Base-by-base conservation (phyloP, 768 basidiomycete species). In the Hygrocybe coccinea region DNA sequence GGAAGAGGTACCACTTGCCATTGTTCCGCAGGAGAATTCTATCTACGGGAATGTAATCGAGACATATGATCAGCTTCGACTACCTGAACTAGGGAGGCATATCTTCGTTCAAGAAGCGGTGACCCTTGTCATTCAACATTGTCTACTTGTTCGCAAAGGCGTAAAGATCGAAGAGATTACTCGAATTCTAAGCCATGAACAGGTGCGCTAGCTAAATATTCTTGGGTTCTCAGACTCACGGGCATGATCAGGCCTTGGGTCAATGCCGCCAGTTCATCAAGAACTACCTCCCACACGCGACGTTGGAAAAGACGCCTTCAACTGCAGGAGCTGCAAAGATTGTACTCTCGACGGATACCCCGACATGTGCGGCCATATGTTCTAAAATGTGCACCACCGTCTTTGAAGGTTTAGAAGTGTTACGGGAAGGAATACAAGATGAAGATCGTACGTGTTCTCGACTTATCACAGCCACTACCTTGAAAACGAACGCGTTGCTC, bases 11-110 rank as follows among this genome's bases (percentile, higher is more conserved):
- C 69, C 77, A 22, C 74, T 82, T 47, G 89, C 80, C 22, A 75
- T 91, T n/a, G 74, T 91, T 25, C 89, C 89, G 19, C 86, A 88
- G 66, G 89, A 92, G 68, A 92, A 92, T 61, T 83, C 83, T 14
- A 86, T 82, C 35, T 85, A 84, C 60, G 89, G 89, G 10, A 74
- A 72, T 15, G 89, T 92, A 6, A 70, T 81, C 19, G 89, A 92
- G 67, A 87, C 87, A 1, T 90, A 87, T 63, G 84, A 89, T 62
- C 58, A 72, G 34, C 69, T 91, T 46, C 83, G 85, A 22, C 59
- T 57, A n/a, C 73, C 78, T 7, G 62, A 69, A 38, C 65, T 67
- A 12, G 77, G 72, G 7, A 33, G 35, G 39, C 19, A 43, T 12
- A 34, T 47, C 22, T 85, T 82, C 62, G 71, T 91, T 37, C 72